These are phyloP conservation scores for Solanum medicagineum DNA, from an alignment of 257 asterid species.

Conservation along the genomic window DNA sequence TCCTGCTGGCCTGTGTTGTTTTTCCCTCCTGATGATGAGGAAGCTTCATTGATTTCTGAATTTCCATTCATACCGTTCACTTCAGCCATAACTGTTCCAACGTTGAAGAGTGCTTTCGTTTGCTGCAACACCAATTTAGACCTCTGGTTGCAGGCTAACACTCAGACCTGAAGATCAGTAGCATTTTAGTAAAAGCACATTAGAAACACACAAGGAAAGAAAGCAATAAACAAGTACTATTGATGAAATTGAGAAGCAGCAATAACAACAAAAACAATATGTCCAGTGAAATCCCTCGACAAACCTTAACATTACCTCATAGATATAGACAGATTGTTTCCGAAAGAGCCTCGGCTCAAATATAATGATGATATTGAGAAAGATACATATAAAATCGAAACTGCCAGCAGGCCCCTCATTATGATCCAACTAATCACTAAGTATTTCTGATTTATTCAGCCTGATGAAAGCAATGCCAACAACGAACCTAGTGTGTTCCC, in stretches of 20 bases:
- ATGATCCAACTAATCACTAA: background rate
- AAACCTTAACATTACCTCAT: too few species aligned
- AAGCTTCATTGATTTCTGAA: conserved; percentile 17
- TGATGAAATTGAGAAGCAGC: background rate
- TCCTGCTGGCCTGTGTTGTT: background rate
- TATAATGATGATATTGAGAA: background rate
- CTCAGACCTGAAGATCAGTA: background rate
- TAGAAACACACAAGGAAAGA: background rate
- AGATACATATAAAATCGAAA: background rate
- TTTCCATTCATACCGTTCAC: conserved; percentile 5
- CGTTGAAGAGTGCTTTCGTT: background rate
- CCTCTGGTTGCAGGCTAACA: background rate
- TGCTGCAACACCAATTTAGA: background rate
- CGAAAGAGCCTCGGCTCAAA: background rate
- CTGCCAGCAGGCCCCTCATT: background rate
- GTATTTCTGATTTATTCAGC: background rate
- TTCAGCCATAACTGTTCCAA: background rate
- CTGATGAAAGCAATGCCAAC: background rate
- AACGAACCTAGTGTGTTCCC: too few species aligned
- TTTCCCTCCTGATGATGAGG: conserved; percentile 2
- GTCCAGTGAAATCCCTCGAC: too few species aligned
- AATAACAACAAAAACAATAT: too few species aligned
- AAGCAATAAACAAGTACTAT: background rate
- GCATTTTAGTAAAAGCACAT: background rate
- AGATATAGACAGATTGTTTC: too few species aligned